Conservation (phyloP, 1,139 yeast genomes). For the Lodderomyces elongisporus region DNA sequence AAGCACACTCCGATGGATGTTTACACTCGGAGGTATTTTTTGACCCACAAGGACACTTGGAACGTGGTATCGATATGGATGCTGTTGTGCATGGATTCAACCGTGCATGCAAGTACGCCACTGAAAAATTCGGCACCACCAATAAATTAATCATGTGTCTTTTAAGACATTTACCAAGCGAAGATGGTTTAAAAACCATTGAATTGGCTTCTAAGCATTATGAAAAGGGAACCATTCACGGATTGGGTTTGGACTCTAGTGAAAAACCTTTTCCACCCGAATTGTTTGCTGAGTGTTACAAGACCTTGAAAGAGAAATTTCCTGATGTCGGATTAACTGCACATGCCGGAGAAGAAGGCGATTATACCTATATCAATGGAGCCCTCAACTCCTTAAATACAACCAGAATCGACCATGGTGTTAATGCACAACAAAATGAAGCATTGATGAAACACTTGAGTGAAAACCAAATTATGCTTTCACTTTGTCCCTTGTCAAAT, state of each 20-base stretch:
- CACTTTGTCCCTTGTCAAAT: conserved; percentile 75
- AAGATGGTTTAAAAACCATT: conserved; percentile 53
- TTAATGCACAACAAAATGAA: conserved; percentile 52
- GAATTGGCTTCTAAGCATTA: conserved; percentile 47
- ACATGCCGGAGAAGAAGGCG: conserved; percentile 88
- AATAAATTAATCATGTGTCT: conserved; percentile 75
- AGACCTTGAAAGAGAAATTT: conserved; percentile 37
- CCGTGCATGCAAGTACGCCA: conserved; percentile 59
- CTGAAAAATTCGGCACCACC: conserved; percentile 51
- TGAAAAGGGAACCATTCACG: conserved; percentile 55
- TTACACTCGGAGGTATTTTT: conserved; percentile 68
- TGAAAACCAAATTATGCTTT: conserved; percentile 47
- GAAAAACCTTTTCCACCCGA: conserved; percentile 74
- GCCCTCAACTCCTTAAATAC: conserved; percentile 57
- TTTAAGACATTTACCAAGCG: conserved; percentile 64
- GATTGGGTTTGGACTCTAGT: conserved; percentile 72
- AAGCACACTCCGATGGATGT: conserved; percentile 58
- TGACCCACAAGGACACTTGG: conserved; percentile 80
- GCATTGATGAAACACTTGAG: conserved; percentile 54
- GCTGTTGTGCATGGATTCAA: conserved; percentile 60
- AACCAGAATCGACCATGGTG: conserved; percentile 75
- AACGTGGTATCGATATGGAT: conserved; percentile 56
- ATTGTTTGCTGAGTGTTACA: conserved; percentile 58
- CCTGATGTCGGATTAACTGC: conserved; percentile 63
- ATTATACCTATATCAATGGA: conserved; percentile 53